Conservation (phyloP, 495 filamentous ascomycete genomes). For the Penicillium malachiteum region DNA sequence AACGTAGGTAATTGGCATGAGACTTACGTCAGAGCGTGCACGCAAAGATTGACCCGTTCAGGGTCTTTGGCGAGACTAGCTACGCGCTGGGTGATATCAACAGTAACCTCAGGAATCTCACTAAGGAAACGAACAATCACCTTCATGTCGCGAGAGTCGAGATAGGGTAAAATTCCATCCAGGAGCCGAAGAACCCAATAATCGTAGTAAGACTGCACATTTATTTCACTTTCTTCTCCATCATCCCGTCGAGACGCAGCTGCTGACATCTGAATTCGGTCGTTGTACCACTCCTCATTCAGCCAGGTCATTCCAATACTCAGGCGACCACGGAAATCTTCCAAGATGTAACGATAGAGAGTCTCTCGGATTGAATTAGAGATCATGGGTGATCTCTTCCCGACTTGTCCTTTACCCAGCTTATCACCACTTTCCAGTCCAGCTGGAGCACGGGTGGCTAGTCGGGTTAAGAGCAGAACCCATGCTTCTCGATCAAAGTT, state of each 20-base stretch:
- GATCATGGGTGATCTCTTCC: slow-evolving; percentile 38
- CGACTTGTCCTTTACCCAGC: slow-evolving; percentile 26
- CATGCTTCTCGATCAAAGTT: slow-evolving; percentile 86
- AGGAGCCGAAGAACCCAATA: slow-evolving; percentile 76
- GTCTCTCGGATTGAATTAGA: slow-evolving; percentile 72
- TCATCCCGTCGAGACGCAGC: slow-evolving; percentile 38
- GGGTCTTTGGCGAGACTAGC: slow-evolving; percentile 85
- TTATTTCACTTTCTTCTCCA: slow-evolving; percentile 34
- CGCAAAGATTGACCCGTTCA: slow-evolving; percentile 65
- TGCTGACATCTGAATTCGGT: slow-evolving; percentile 59
- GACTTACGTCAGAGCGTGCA: slow-evolving; percentile 60
- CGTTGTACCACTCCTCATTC: slow-evolving; percentile 98
- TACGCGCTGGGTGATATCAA: slow-evolving; percentile 67
- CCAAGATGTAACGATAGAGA: slow-evolving; percentile 78
- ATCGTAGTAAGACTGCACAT: slow-evolving; percentile 63
- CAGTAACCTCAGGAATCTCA: slow-evolving; percentile 80
- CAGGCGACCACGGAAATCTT: slow-evolving; percentile 85
- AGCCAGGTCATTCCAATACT: slow-evolving; percentile 88
- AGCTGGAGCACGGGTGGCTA: slow-evolving; percentile 77
- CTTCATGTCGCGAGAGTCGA: slow-evolving; percentile 79
- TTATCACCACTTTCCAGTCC: slow-evolving; percentile 56
- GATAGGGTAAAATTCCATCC: slow-evolving; percentile 82
- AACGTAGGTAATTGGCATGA: neutral
- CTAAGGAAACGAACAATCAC: slow-evolving; percentile 85
- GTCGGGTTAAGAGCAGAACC: slow-evolving; percentile 79